Conservation (phyloP, 1,284 basidiomycete species). For the Mixia osmundae region DNA sequence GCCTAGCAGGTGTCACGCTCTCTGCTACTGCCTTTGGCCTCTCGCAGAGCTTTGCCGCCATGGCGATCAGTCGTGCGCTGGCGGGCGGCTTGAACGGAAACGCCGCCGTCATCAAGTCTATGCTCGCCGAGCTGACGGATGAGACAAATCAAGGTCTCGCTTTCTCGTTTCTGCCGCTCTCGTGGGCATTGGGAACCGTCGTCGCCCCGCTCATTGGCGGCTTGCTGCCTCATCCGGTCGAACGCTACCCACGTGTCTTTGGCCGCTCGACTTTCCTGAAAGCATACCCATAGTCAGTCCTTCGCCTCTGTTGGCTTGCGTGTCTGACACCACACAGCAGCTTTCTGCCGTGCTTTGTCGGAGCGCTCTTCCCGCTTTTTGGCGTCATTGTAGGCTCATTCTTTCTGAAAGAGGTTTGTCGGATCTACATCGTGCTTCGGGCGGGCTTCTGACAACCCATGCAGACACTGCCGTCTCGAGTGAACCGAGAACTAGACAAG, state of each 20-base stretch:
- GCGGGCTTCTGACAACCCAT: too few relatives aligned
- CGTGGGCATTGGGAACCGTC: constrained; percentile 10
- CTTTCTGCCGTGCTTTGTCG: constrained; percentile 22
- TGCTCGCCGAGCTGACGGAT: constrained; percentile 18
- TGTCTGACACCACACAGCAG: too few relatives aligned
- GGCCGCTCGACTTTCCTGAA: constrained; percentile 12
- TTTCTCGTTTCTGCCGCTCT: constrained; percentile 12
- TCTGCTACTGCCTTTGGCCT: constrained; percentile 23
- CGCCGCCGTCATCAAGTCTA: constrained; percentile 8
- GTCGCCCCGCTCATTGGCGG: constrained; percentile 18
- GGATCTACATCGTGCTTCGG: not conserved
- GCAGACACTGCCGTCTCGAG: not conserved
- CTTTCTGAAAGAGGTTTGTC: constrained; percentile 20
- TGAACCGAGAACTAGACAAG: not conserved
- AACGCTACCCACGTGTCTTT: constrained; percentile 13
- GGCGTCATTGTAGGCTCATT: constrained; percentile 18
- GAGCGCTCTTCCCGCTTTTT: constrained; percentile 17
- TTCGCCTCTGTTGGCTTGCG: too few relatives aligned
- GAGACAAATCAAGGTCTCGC: constrained; percentile 15
- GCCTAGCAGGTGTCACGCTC: constrained; percentile 20
- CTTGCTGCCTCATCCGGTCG: constrained; percentile 18
- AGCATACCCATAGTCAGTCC: constrained; percentile 21
- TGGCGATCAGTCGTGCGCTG: constrained; percentile 15
- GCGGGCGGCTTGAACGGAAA: constrained; percentile 17
- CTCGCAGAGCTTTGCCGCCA: constrained; percentile 16